Conservation (phyloP, 2,329 filamentous ascomycete species). For the Chrysoporthe cubensis region DNA sequence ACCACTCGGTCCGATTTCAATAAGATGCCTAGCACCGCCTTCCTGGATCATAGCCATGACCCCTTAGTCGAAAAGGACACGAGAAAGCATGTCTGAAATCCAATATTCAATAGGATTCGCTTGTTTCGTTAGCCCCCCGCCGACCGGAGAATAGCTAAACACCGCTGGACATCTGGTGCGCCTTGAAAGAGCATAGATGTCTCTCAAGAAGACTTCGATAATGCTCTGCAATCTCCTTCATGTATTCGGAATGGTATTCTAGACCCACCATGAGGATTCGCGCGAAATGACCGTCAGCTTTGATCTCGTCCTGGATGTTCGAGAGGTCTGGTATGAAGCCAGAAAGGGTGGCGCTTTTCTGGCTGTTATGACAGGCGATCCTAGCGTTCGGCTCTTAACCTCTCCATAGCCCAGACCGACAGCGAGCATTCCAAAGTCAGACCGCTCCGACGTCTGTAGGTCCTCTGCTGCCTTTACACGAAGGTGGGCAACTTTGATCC, state of each 20-base stretch:
- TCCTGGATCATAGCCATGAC: slow-evolving; percentile 26
- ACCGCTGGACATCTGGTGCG: not conserved
- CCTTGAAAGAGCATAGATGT: slow-evolving; percentile 18
- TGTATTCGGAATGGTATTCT: slow-evolving; percentile 40
- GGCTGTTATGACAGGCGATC: slow-evolving; percentile 28
- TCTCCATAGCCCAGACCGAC: slow-evolving; percentile 7
- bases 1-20: slow-evolving; percentile 34
- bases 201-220: not conserved
- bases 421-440: slow-evolving; percentile 15
- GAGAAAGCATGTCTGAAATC: slow-evolving; percentile 36
- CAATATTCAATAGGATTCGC: slow-evolving; percentile 32
- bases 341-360: slow-evolving; percentile 40
- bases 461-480: slow-evolving; percentile 10
- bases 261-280: slow-evolving; percentile 36
- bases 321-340: slow-evolving; percentile 35
- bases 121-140: slow-evolving; percentile 19
- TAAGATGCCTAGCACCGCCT: slow-evolving; percentile 28
- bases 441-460: not conserved
- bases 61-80: slow-evolving; percentile 34
- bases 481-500: slow-evolving; percentile 12
- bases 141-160: slow-evolving; percentile 30
- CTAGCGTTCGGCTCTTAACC: not conserved
- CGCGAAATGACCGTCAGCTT: slow-evolving; percentile 35
- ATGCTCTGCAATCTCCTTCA: slow-evolving; percentile 1
- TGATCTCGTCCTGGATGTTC: slow-evolving; percentile 27